These are phyloP conservation scores for Apophysomyces sp. DNA, from an alignment of 371 early-diverging fungal species.

Conservation along the genomic window DNA sequence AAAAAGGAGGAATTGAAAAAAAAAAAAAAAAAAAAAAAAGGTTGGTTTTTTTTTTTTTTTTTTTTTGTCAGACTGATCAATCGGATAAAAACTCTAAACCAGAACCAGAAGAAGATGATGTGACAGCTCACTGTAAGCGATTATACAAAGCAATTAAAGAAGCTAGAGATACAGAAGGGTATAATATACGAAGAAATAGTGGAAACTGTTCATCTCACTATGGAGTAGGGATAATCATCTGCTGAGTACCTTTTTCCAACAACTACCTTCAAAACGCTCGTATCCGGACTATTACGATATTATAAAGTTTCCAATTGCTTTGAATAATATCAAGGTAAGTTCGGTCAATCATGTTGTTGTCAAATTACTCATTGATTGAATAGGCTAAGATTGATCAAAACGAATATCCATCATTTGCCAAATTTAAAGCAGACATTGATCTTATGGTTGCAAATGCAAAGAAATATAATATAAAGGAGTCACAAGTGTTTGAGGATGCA, in stretches of 20 bases:
- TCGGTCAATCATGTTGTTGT: neutral
- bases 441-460: slow-evolving; percentile 81
- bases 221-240: slow-evolving; percentile 49
- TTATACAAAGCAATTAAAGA: slow-evolving; percentile 31
- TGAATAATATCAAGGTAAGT: slow-evolving; percentile 66
- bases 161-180: slow-evolving; percentile 41
- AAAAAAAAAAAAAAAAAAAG: neutral
- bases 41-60: neutral
- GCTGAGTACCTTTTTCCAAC: slow-evolving; percentile 67
- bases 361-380: neutral
- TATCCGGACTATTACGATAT: slow-evolving; percentile 92
- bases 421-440: slow-evolving; percentile 66
- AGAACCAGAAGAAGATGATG: neutral
- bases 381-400: slow-evolving; percentile 45
- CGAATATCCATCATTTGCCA: slow-evolving; percentile 54
- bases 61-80: neutral
- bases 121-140: slow-evolving; percentile 14
- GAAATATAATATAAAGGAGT: slow-evolving; percentile 77
- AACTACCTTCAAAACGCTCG: slow-evolving; percentile 71
- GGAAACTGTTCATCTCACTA: neutral
- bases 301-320: slow-evolving; percentile 83
- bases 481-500: slow-evolving; percentile 76
- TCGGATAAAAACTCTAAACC: neutral
- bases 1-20: slow-evolving; percentile 14
- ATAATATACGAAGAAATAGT: neutral